Evolutionary conservation across 164 flowering plant genomes (phyloP).

Genomic region (Santalum album): DNA sequence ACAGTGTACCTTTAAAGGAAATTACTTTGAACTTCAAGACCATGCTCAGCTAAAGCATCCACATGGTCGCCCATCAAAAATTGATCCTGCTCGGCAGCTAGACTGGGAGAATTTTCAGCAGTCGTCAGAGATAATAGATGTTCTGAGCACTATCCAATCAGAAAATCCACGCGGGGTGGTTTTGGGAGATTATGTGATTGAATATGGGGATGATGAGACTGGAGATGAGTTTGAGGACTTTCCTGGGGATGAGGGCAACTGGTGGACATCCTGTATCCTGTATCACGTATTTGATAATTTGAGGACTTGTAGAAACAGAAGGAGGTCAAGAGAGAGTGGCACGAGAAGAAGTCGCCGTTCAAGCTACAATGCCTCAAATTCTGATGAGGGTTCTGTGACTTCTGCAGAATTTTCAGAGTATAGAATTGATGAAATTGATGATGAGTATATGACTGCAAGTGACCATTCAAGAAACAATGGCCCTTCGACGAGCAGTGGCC

Average conservation of each 20-base stretch:
- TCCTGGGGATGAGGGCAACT: constrained; percentile 73
- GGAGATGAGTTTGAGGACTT: constrained; percentile 85
- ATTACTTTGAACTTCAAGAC: constrained; percentile 56
- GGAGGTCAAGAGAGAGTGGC: constrained; percentile 56
- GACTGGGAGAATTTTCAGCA: constrained; percentile 98
- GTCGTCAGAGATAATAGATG: constrained; percentile 88
- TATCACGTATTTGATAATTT: constrained; percentile 88
- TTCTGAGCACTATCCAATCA: constrained; percentile 83
- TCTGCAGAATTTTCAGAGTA: constrained; percentile 59
- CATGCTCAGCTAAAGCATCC: constrained; percentile 81
- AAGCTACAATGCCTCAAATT: constrained; percentile 66
- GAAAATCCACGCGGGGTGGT: constrained; percentile 93
- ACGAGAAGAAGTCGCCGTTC: constrained; percentile 49
- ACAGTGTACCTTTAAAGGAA: constrained; percentile 51
- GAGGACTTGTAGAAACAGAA: constrained; percentile 72
- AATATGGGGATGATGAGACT: constrained; percentile 75
- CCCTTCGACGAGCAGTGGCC: constrained; percentile 32
- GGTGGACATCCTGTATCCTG: constrained; percentile 95
- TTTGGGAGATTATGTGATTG: constrained; percentile 93
- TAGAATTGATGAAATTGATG: constrained; percentile 60
- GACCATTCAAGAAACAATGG: constrained; percentile 6
- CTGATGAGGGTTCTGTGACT: constrained; percentile 80
- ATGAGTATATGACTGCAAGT: constrained; percentile 44
- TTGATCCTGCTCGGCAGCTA: constrained; percentile 83
- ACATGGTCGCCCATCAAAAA: constrained; percentile 76